Evolutionary conservation across 2,329 filamentous ascomycete genomes (phyloP), one percentile per base, ranked within the genome.

Genomic region (Ophiostoma piceae): DNA sequence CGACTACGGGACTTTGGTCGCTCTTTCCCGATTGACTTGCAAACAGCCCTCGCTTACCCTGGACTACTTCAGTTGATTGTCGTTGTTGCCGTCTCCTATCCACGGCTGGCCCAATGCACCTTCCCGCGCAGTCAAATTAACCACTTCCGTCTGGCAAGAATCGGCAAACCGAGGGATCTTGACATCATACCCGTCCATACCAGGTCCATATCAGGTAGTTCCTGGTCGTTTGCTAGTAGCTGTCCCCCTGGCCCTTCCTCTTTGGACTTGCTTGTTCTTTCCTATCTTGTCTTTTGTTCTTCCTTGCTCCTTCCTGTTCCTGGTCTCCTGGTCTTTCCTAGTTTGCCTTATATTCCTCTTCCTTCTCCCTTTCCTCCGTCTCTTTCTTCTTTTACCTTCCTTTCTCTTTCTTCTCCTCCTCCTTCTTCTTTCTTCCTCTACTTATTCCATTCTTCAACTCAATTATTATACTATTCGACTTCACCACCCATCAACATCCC

Each of bases 111-210:
- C 51, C 51, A 57, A 57, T 57, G 51, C 51, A 26, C 51, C 51
- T 57, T 57, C 51, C 51, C 51, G 51, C 11, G 51, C 51, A 26
- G 22, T 11, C 14, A n/a, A 8, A 47, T 47, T 8, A 47, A n/a
- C 19, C 8, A 35, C 2, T 16, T 16, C 41, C 41, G 16, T 47
- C 43, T 47, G 43, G 43, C 43, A 47, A 47, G 43, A 47, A 26
- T 57, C 51, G 51, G 51, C 51, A 26, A 57, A 57, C 51, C 22
- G 9, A 57, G 51, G 51, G 51, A 57, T 57, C 22, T 57, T 57
- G 51, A 57, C 51, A 57, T 57, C 8, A 57, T 57, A 29, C 26
- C 22, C 12, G 51, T 35, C 35, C 35, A 35, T 35, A 35, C 35
- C 4, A 35, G 26, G 26, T 57, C n/a, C 19, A n/a, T 47, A n/a